Conservation (phyloP, 805 yeast genomes). For the Sugiyamaella valdiviana region DNA sequence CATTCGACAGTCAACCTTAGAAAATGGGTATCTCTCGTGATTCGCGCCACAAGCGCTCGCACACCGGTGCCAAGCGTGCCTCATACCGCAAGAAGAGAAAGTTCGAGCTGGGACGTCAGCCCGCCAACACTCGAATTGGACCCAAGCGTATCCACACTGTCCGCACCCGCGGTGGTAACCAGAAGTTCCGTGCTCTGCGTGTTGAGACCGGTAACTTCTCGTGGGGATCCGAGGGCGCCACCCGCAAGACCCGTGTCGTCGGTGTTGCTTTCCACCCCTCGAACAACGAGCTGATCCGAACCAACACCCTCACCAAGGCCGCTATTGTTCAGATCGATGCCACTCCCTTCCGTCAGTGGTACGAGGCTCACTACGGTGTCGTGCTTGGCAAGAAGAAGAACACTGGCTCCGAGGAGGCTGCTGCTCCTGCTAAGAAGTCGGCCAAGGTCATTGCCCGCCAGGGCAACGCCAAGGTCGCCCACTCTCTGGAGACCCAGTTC, state of each 20-base stretch:
- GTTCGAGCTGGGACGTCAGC: conserved; percentile 99
- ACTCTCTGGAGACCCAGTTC: conserved; percentile 92
- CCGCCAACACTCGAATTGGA: conserved; percentile 99
- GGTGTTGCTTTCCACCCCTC: conserved; percentile 99
- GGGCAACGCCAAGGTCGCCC: conserved; percentile 74
- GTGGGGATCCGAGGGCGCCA: conserved; percentile 98
- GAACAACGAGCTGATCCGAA: conserved; percentile 99
- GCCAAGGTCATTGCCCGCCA: conserved; percentile 94
- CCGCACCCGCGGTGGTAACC: conserved; percentile 99
- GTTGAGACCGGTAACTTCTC: conserved; percentile 97
- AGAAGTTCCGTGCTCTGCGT: conserved; percentile 99
- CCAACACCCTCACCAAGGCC: conserved; percentile 98
- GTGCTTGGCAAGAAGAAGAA: conserved; percentile 80
- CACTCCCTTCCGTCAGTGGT: conserved; percentile 99
- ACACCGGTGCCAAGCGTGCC: conserved; percentile 99
- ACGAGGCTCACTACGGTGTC: conserved; percentile 96
- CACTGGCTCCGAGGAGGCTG: conserved; percentile 33
- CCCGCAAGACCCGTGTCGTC: conserved; percentile 98
- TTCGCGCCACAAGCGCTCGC: conserved; percentile 99
- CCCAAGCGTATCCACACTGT: conserved; percentile 98
- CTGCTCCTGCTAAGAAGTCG: conserved; percentile 53
- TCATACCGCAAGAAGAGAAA: conserved; percentile 99
- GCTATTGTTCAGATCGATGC: conserved; percentile 99
- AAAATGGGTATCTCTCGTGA: conserved; percentile 99
- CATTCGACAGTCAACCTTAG: neutral